phyloP scores from a whole-genome alignment of 2,329 filamentous ascomycete genomes.

The Fusarium sp. region DNA sequence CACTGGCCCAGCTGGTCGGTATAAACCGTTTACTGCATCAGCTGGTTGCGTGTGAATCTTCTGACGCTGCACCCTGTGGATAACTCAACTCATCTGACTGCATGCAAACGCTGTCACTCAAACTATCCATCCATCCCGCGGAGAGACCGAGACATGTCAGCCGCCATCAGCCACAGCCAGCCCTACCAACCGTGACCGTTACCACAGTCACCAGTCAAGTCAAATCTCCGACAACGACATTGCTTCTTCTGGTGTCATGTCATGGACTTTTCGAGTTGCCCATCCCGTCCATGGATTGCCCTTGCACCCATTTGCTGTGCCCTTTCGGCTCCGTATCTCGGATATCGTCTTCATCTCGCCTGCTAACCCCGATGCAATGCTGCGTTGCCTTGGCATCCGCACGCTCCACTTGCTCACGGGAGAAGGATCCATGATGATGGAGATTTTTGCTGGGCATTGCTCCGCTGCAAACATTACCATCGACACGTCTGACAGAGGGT shows the following conservation, averaged over 20 bases:
- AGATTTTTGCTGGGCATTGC: background rate
- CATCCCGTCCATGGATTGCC: constrained; percentile 1
- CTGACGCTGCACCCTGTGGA: constrained; percentile 12
- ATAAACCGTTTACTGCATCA: background rate
- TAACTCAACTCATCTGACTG: constrained; percentile 41
- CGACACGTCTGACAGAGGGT: background rate
- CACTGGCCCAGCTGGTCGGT: background rate
- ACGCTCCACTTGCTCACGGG: background rate
- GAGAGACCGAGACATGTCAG: constrained; percentile 38
- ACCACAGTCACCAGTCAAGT: constrained; percentile 15
- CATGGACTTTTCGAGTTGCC: background rate
- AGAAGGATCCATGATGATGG: background rate
- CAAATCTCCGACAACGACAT: background rate
- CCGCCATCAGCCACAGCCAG: constrained; percentile 34
- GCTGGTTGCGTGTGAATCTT: background rate
- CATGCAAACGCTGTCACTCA: constrained; percentile 10
- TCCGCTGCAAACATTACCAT: background rate
- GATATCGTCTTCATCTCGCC: constrained; percentile 29
- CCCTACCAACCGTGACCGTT: constrained; percentile 3
- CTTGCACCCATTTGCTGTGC: background rate
- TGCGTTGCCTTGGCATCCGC: constrained; percentile 22
- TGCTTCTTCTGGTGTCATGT: background rate
- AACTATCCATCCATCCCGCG: constrained; percentile 17
- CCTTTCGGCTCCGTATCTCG: constrained; percentile 11
- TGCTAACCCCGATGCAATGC: constrained; percentile 10